A percentile compares a stretch with the other conserved stretches of the same genome.
Evolutionary conservation across 1,139 yeast genomes (phyloP).

Genomic region (Barnettozyma hawaiiensis): DNA sequence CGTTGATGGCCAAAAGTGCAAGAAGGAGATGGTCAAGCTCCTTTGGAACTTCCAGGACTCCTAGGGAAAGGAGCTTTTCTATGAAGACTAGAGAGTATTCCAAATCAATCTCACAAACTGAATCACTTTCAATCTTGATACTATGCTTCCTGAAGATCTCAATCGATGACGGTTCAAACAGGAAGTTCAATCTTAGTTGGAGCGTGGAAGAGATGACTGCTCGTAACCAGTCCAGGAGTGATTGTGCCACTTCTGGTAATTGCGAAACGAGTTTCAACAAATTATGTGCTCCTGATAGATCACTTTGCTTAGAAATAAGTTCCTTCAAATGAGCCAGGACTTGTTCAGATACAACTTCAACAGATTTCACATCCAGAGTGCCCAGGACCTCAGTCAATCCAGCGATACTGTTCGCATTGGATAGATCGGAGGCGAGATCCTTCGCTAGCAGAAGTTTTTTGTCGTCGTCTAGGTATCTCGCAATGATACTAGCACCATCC

Average conservation of each 20-base stretch:
- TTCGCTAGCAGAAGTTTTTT: constrained; percentile 9
- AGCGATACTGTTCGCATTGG: constrained; percentile 5
- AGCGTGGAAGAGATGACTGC: constrained; percentile 7
- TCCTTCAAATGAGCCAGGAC: constrained; percentile 2
- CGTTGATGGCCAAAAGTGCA: constrained; percentile 11
- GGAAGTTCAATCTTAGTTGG: constrained; percentile 9
- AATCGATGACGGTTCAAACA: constrained; percentile 7
- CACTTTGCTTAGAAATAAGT: neutral
- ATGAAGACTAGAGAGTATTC: constrained; percentile 9
- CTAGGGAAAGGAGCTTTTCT: constrained; percentile 15
- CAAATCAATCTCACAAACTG: constrained; percentile 7
- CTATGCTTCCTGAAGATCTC: constrained; percentile 1
- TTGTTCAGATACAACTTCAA: constrained; percentile 7
- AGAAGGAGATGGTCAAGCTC: constrained; percentile 14
- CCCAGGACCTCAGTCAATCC: constrained; percentile 15
- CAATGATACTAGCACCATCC: constrained; percentile 5
- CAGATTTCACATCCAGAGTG: constrained; percentile 6
- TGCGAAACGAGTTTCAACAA: constrained; percentile 7
- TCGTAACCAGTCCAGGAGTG: constrained; percentile 10
- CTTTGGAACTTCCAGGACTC: constrained; percentile 4
- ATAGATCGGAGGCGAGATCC: constrained; percentile 11
- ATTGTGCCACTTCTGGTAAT: constrained; percentile 7
- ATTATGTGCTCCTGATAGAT: neutral
- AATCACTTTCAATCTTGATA: neutral
- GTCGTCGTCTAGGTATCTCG: constrained; percentile 9